These are phyloP conservation scores for Lactarius deliciosus DNA, from an alignment of 768 basidiomycete genomes.

Conservation along the genomic window DNA sequence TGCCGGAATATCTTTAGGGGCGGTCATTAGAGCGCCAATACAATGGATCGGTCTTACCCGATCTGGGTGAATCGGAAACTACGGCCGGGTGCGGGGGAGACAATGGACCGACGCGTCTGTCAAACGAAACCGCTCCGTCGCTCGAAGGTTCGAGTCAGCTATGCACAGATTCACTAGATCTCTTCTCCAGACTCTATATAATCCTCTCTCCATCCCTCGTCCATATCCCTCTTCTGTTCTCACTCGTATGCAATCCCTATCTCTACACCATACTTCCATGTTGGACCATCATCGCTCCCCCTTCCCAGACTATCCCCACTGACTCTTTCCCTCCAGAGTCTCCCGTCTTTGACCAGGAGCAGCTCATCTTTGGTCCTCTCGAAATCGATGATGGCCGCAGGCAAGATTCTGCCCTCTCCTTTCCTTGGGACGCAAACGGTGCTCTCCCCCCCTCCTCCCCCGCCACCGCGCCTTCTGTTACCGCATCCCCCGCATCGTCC, in stretches of 20 bases:
- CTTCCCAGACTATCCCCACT: conserved; percentile 32
- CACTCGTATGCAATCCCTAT: conserved; percentile 28
- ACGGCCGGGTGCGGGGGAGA: background rate
- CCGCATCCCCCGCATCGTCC: conserved; percentile 43
- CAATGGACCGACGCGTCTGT: conserved; percentile 1
- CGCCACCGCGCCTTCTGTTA: conserved; percentile 41
- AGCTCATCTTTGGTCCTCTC: conserved; percentile 55
- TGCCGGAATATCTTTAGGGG: conserved; percentile 27
- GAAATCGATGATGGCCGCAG: conserved; percentile 51
- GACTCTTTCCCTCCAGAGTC: conserved; percentile 37
- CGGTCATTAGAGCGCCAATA: conserved; percentile 12
- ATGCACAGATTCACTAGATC: conserved; percentile 17
- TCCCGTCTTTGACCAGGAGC: conserved; percentile 45
- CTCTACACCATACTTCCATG: conserved; percentile 30
- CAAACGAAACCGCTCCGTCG: background rate
- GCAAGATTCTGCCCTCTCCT: conserved; percentile 34
- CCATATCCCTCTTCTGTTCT: conserved; percentile 34
- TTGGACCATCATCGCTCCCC: conserved; percentile 31
- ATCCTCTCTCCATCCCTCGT: conserved; percentile 28
- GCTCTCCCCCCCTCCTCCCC: conserved; percentile 39
- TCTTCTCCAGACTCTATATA: conserved; percentile 31
- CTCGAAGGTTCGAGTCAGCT: conserved; percentile 13
- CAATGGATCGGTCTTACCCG: background rate
- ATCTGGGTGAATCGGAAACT: conserved; percentile 6
- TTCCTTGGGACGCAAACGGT: conserved; percentile 43